Evolutionary conservation across 2,329 filamentous ascomycete species (phyloP).

Genomic region (Pseudocercospora cruenta): DNA sequence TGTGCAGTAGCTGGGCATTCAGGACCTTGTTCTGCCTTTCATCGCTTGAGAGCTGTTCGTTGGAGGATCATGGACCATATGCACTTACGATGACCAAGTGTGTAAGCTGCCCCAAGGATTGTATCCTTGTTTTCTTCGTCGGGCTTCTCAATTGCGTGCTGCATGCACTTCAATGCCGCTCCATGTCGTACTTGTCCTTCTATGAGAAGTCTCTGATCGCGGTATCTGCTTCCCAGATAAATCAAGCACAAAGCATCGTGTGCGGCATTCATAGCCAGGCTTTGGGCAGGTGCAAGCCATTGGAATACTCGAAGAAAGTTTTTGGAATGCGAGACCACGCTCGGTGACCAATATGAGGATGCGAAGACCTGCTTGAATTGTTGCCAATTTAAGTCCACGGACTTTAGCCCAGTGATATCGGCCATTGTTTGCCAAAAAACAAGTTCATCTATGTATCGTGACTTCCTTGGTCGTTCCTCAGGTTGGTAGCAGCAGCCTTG

Average conservation of each 20-base stretch:
- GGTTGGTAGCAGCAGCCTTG: background rate
- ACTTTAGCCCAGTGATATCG: slow-evolving; percentile 1
- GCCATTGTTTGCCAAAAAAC: slow-evolving; percentile 10
- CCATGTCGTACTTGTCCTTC: background rate
- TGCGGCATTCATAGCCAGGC: background rate
- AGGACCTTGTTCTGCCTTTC: background rate
- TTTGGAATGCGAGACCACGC: slow-evolving; percentile 1
- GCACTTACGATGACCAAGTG: slow-evolving; percentile 4
- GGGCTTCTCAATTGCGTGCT: background rate
- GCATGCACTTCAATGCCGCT: background rate
- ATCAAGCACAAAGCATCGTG: slow-evolving; percentile 1
- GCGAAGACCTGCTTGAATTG: slow-evolving; percentile 8
- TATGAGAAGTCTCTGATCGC: slow-evolving; percentile 3
- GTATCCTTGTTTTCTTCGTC: background rate
- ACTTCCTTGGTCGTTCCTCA: background rate
- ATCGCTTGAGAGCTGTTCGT: no score
- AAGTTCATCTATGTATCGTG: background rate
- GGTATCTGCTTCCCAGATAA: background rate
- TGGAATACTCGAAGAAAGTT: slow-evolving; percentile 7
- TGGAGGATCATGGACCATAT: background rate
- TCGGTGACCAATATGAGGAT: slow-evolving; percentile 4
- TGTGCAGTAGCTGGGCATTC: background rate
- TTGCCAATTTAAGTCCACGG: background rate
- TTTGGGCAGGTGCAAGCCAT: slow-evolving; percentile 2
- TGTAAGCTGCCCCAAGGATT: slow-evolving; percentile 3